Conservation (phyloP, 73 alveolate species). For the Symbiodinium natans region DNA sequence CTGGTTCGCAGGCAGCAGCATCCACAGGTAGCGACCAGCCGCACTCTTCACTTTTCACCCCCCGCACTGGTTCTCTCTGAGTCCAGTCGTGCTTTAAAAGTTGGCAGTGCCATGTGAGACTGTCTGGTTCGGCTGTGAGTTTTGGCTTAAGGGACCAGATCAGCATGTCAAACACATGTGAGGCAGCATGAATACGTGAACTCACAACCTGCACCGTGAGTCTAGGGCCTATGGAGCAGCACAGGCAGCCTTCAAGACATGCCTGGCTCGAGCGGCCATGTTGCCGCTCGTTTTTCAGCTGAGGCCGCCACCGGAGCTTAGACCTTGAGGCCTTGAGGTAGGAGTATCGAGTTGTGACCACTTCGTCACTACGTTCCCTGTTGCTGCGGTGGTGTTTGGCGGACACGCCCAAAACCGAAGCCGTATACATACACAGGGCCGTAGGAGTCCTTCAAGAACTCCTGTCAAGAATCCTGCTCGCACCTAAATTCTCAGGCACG, state of each 20-base stretch:
- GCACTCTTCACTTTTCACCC: too few relatives aligned
- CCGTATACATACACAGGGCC: neutral
- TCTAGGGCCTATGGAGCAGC: neutral
- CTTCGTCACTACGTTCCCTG: too few relatives aligned
- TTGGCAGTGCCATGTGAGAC: too few relatives aligned
- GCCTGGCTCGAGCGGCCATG: neutral
- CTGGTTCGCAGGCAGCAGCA: too few relatives aligned
- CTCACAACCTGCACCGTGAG: neutral
- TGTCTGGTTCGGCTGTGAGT: too few relatives aligned
- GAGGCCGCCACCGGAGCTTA: neutral
- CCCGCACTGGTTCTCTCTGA: too few relatives aligned
- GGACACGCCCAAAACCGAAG: neutral
- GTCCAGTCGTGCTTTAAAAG: too few relatives aligned
- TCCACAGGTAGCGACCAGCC: too few relatives aligned
- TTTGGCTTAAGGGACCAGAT: too few relatives aligned
- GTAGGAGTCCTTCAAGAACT: neutral
- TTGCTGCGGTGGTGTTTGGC: neutral
- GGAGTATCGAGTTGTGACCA: neutral
- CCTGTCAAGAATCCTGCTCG: slow-evolving; percentile 1
- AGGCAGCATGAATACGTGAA: neutral
- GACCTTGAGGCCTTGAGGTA: neutral
- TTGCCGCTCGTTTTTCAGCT: neutral
- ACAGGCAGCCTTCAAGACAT: neutral
- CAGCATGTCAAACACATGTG: too few relatives aligned
- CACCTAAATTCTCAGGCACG: slow-evolving; percentile 25